Conservation (phyloP, 805 yeast genomes). For the Starmerella ratchasimensis region DNA sequence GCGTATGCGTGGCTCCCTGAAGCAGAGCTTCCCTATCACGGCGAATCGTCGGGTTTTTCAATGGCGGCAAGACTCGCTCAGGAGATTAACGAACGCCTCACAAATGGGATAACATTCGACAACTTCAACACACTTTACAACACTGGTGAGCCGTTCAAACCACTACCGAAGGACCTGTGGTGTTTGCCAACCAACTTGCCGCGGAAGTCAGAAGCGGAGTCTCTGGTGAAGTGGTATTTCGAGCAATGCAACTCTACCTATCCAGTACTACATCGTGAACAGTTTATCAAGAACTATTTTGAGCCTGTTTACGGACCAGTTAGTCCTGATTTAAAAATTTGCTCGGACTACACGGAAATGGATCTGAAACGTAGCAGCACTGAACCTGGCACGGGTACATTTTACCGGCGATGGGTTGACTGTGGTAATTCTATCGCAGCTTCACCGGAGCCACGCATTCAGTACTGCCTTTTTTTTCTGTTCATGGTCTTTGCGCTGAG, state of each 20-base stretch:
- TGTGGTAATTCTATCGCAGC: conserved; percentile 12
- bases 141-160: not conserved
- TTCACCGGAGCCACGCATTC: conserved; percentile 14
- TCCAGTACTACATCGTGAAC: conserved; percentile 73
- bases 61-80: conserved; percentile 2
- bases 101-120: not conserved
- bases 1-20: conserved; percentile 6
- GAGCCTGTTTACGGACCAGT: conserved; percentile 69
- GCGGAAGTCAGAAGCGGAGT: conserved; percentile 55
- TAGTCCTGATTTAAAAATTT: conserved; percentile 40
- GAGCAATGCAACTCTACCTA: conserved; percentile 71
- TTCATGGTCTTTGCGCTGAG: conserved; percentile 72
- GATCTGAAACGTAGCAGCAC: conserved; percentile 8
- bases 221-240: conserved; percentile 50
- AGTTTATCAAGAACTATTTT: conserved; percentile 50
- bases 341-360: conserved; percentile 14
- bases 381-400: conserved; percentile 17
- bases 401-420: conserved; percentile 16
- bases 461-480: conserved; percentile 42
- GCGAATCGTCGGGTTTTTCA: conserved; percentile 3
- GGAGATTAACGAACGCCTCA: not conserved
- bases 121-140: not conserved
- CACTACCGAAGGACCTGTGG: not conserved
- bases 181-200: conserved; percentile 33
- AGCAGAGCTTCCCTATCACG: conserved; percentile 1